Evolutionary conservation across 345 rosid species (phyloP).

Genomic region (Aquilaria sinensis): DNA sequence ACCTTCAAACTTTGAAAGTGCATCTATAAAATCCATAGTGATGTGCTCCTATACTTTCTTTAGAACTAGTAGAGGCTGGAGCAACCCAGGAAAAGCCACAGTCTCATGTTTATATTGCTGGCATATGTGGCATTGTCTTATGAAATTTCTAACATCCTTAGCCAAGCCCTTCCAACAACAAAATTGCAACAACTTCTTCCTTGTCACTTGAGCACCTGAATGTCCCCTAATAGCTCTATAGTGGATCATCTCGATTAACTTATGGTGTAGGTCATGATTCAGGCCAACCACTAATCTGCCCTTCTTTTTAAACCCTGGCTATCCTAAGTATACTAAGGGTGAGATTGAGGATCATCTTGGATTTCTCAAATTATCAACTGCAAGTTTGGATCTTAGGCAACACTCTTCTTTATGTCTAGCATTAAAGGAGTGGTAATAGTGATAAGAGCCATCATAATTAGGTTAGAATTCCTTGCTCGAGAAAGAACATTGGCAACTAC

Average conservation of each 20-base stretch:
- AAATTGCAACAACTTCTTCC: background rate
- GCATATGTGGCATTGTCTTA: background rate
- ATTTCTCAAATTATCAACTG: background rate
- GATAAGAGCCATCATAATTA: background rate
- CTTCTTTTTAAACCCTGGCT: no score
- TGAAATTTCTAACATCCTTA: background rate
- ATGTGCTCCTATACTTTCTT: background rate
- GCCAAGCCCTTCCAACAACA: background rate
- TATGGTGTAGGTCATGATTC: background rate
- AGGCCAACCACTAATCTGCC: background rate
- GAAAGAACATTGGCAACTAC: background rate
- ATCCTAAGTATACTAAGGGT: no score
- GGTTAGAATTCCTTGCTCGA: background rate
- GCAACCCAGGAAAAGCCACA: background rate
- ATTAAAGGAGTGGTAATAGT: background rate
- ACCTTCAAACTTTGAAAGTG: background rate
- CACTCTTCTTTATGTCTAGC: background rate
- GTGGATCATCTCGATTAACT: background rate
- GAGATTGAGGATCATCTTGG: no score
- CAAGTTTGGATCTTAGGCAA: background rate
- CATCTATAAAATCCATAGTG: background rate
- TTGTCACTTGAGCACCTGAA: background rate
- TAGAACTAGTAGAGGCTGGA: constrained; percentile 1
- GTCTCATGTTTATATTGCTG: background rate
- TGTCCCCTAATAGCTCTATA: background rate